Evolutionary conservation across 257 asterid species (phyloP).

Genomic region (Petrea volubilis): DNA sequence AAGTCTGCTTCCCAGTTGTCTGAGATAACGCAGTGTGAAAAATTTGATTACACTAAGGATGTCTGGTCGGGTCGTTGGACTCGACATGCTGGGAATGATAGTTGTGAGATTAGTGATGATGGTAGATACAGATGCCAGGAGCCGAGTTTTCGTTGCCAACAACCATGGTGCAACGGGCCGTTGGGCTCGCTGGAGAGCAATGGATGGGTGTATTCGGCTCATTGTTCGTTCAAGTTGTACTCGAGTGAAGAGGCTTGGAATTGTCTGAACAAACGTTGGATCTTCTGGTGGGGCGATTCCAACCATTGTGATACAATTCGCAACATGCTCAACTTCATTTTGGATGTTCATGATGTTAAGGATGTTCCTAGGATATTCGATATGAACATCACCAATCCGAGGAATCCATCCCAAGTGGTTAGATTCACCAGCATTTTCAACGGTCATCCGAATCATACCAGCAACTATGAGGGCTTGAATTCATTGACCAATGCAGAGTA

Average conservation of each 20-base stretch:
- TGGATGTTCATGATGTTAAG: conserved; percentile 47
- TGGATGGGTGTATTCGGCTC: conserved; percentile 92
- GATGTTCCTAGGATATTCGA: conserved; percentile 68
- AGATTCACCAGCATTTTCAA: conserved; percentile 84
- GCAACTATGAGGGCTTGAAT: conserved; percentile 72
- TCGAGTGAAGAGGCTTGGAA: conserved; percentile 59
- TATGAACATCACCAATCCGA: conserved; percentile 75
- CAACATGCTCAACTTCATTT: conserved; percentile 64
- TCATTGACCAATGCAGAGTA: conserved; percentile 54
- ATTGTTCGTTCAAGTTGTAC: conserved; percentile 82
- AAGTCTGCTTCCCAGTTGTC: conserved; percentile 40
- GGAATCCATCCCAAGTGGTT: conserved; percentile 54
- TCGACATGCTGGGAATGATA: conserved; percentile 67
- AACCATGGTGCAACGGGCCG: conserved; percentile 83
- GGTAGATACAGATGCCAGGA: conserved; percentile 84
- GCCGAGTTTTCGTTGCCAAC: conserved; percentile 55
- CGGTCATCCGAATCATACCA: conserved; percentile 64
- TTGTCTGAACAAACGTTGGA: conserved; percentile 67
- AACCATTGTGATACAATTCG: conserved; percentile 89
- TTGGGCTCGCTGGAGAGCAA: conserved; percentile 77
- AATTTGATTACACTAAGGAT: conserved; percentile 50
- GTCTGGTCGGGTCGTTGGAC: conserved; percentile 97
- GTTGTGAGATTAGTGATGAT: conserved; percentile 57
- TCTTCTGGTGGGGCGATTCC: conserved; percentile 99
- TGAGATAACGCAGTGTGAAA: conserved; percentile 51